phyloP scores from a whole-genome alignment of 768 basidiomycete species.

The Lactifluus piperatus region DNA sequence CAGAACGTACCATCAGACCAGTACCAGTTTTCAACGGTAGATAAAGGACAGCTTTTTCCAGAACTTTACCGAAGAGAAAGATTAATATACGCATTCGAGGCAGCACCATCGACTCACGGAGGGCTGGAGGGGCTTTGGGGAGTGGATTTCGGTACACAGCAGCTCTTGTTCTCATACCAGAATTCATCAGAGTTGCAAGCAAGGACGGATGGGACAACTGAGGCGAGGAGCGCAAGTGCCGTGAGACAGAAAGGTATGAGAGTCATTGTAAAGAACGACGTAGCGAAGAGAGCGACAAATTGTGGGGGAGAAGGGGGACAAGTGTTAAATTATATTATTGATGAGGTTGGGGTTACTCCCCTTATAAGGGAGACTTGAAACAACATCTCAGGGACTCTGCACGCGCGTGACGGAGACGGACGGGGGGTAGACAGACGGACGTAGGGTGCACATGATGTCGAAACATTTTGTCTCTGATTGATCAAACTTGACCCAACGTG shows the following conservation, averaged over 20 bases:
- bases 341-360: too few species aligned
- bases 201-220: slow-evolving; percentile 20
- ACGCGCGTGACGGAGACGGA: too few species aligned
- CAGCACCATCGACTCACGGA: slow-evolving; percentile 22
- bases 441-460: too few species aligned
- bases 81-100: background rate
- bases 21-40: slow-evolving; percentile 5
- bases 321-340: too few species aligned
- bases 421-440: too few species aligned
- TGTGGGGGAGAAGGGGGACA: slow-evolving; percentile 20
- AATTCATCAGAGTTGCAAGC: slow-evolving; percentile 23
- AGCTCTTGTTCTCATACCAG: slow-evolving; percentile 13
- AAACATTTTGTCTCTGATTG: too few species aligned
- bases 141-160: slow-evolving; percentile 22
- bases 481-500: background rate
- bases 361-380: background rate
- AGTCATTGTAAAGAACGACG: slow-evolving; percentile 29
- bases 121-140: slow-evolving; percentile 32
- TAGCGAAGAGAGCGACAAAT: slow-evolving; percentile 15
- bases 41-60: slow-evolving; percentile 14
- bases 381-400: too few species aligned
- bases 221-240: background rate
- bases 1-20: slow-evolving; percentile 2
- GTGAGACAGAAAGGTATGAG: slow-evolving; percentile 23
- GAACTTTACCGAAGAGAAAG: background rate